phyloP scores from a whole-genome alignment of 169 alveolate species.

The Eimeria brunetti region DNA sequence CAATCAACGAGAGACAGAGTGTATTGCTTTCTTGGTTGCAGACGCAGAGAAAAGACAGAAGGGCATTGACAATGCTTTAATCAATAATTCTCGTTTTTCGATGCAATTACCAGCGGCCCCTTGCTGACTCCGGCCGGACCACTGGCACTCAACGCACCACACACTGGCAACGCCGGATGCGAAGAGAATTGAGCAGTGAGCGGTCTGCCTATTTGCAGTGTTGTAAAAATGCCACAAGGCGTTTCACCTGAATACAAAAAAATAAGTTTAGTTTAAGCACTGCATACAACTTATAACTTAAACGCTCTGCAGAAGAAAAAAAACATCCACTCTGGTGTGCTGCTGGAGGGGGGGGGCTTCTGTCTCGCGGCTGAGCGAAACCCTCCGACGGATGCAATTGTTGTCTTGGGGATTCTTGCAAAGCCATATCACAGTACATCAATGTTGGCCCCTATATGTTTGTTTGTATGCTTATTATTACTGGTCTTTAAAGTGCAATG shows the following conservation, averaged over 20 bases:
- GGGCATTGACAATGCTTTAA: background rate
- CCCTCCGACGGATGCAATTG: background rate
- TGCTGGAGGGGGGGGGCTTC: background rate
- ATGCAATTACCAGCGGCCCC: background rate
- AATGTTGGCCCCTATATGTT: background rate
- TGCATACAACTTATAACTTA: background rate
- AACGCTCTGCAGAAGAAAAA: background rate
- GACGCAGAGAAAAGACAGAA: background rate
- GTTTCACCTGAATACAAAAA: too few relatives aligned
- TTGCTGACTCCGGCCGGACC: background rate
- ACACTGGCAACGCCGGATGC: background rate
- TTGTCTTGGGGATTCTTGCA: background rate
- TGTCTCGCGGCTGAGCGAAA: background rate
- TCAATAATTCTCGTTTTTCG: background rate
- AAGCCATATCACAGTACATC: background rate
- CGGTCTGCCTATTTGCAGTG: background rate
- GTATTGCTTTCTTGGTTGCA: background rate
- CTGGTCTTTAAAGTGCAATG: too few relatives aligned
- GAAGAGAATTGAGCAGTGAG: background rate
- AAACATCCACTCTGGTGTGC: background rate
- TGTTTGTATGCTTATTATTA: too few relatives aligned
- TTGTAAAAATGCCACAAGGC: background rate
- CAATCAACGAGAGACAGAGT: background rate
- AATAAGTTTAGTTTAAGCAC: too few relatives aligned
- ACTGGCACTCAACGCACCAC: conserved; percentile 6